Evolutionary conservation across 2,329 filamentous ascomycete genomes (phyloP).

Genomic region (Pseudomassariella vexata): DNA sequence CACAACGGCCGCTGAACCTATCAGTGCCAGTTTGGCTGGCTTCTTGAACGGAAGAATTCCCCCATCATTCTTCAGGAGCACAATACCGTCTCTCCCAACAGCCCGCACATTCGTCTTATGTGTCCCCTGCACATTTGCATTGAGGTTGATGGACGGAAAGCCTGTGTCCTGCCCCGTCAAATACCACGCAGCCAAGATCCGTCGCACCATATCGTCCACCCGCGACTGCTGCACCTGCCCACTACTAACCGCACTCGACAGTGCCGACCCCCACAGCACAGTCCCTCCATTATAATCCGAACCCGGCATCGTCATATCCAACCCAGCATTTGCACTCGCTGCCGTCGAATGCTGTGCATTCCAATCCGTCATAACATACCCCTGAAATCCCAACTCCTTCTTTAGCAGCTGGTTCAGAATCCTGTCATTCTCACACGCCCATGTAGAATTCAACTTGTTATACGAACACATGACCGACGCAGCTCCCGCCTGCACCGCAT

Average conservation of each 20-base stretch:
- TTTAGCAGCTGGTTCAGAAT: slow-evolving; percentile 60
- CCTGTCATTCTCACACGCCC: slow-evolving; percentile 59
- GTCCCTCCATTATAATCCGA: slow-evolving; percentile 48
- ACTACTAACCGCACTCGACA: slow-evolving; percentile 48
- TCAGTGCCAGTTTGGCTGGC: slow-evolving; percentile 48
- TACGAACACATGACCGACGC: slow-evolving; percentile 69
- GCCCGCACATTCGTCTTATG: slow-evolving; percentile 58
- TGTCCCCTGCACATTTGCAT: slow-evolving; percentile 50
- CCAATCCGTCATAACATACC: slow-evolving; percentile 60
- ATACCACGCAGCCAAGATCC: slow-evolving; percentile 60
- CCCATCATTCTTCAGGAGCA: slow-evolving; percentile 62
- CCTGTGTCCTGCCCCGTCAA: slow-evolving; percentile 43
- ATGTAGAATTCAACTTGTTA: slow-evolving; percentile 65
- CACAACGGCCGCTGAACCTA: slow-evolving; percentile 57
- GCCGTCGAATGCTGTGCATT: slow-evolving; percentile 69
- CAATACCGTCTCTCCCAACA: slow-evolving; percentile 50
- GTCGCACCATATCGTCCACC: slow-evolving; percentile 61
- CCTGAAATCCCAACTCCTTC: slow-evolving; percentile 70
- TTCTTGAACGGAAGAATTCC: slow-evolving; percentile 51
- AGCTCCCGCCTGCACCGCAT: slow-evolving; percentile 61
- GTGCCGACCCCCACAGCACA: slow-evolving; percentile 49
- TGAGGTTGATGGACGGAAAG: slow-evolving; percentile 48
- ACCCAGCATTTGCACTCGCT: slow-evolving; percentile 57
- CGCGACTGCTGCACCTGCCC: slow-evolving; percentile 53
- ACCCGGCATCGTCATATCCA: slow-evolving; percentile 83